phyloP scores from a whole-genome alignment of 768 basidiomycete genomes.

The Pulveroboletus sp. region DNA sequence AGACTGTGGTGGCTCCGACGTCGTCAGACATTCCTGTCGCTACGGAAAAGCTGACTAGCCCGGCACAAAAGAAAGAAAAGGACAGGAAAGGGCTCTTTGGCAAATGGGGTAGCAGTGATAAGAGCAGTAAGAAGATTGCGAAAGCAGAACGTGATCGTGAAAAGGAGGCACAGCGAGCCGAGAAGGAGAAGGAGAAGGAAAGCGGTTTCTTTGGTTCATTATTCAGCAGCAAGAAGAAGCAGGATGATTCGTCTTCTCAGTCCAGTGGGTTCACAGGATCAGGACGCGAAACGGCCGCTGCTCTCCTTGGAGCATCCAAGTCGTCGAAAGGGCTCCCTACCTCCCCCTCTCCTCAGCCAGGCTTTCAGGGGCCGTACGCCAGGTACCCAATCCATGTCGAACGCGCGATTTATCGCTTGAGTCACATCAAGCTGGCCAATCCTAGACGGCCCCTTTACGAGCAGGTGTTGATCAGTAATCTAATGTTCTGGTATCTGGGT shows the following conservation, averaged over 20 bases:
- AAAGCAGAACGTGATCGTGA: slow-evolving; percentile 42
- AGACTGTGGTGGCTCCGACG: slow-evolving; percentile 25
- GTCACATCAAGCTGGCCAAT: slow-evolving; percentile 98
- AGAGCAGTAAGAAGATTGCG: slow-evolving; percentile 56
- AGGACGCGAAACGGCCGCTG: slow-evolving; percentile 84
- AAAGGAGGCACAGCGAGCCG: slow-evolving; percentile 44
- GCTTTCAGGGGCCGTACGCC: slow-evolving; percentile 48
- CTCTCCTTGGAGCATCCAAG: slow-evolving; percentile 81
- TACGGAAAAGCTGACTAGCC: slow-evolving; percentile 22
- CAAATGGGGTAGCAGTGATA: slow-evolving; percentile 61
- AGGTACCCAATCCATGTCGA: slow-evolving; percentile 99
- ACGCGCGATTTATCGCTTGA: slow-evolving; percentile 93
- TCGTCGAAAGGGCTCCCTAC: slow-evolving; percentile 66
- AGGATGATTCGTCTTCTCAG: slow-evolving; percentile 57
- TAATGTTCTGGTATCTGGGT: slow-evolving; percentile 99
- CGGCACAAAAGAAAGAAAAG: slow-evolving; percentile 58
- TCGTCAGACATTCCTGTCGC: slow-evolving; percentile 19
- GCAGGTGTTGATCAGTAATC: slow-evolving; percentile 88
- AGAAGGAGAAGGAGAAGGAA: slow-evolving; percentile 57
- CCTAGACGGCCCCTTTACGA: slow-evolving; percentile 95
- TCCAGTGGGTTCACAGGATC: slow-evolving; percentile 38
- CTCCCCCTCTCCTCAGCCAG: slow-evolving; percentile 53
- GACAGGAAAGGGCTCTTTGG: slow-evolving; percentile 68
- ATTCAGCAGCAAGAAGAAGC: slow-evolving; percentile 87
- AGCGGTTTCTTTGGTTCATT: slow-evolving; percentile 88